Evolutionary conservation across 257 asterid genomes (phyloP), one percentile per base, ranked within the genome.

Genomic region (Thymus quinquecostatus): DNA sequence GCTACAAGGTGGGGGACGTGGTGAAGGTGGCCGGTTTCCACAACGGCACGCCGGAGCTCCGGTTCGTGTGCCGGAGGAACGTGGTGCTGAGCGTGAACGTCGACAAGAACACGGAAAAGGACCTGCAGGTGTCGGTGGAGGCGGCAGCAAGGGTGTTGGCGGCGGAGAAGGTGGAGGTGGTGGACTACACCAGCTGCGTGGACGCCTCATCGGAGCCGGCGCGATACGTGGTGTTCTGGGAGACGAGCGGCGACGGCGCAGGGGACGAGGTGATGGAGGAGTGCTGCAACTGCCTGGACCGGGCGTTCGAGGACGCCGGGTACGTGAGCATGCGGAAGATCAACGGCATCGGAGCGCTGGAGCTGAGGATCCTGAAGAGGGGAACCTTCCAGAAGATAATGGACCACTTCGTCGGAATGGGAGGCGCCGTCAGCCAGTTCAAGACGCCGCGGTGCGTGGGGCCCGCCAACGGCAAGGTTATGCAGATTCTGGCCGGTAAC

Each of bases 371-470:
- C 10, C 68, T 91, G 77, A 80, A 71, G 84, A 77, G 74, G 38
- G 96, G 95, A 1, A 89, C 97, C 0, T 91, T 91, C 34, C 90
- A 85, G 28, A 87, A 81, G 88, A 82, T 91, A 1, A 69, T 91
- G 87, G 92, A 91, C 60, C 90, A 91, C 49, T 84, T 71, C 53
- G 96, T 91, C 6, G 91, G 86, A 10, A n/a, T 89, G 21, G 97
- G 97, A 1, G 88, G 87, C 43, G 96, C 97, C 3, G 96, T 87
- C 36, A 91, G 96, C 76, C 97, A 91, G 83, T 89, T 91, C 81
- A 91, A 91, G 78, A 87, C 92, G 14, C 97, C 97, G 5, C 66
- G 97, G 3, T 91, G 92, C 53, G 84, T 91, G 3, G 90, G 89
- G 9, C 64, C 80, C 0, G 44, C 62, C 5, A 91, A 91, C 57